Base-by-base conservation (phyloP, 164 flowering plant genomes). In the Malania oleifera region DNA sequence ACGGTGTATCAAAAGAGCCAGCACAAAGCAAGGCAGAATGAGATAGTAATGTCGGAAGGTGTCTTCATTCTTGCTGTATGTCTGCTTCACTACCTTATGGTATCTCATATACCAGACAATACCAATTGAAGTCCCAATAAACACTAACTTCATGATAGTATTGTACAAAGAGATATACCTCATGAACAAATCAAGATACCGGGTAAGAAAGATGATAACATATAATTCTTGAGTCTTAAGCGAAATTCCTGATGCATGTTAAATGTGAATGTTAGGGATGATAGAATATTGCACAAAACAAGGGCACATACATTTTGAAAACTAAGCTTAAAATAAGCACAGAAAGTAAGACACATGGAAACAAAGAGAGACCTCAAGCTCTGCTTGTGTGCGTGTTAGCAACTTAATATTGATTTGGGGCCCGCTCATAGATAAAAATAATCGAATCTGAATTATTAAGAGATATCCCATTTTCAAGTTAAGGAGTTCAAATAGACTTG, bases 201-300 rank as follows among this genome's bases (percentile, higher is more conserved):
- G 76, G 37, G 81, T 61, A 18, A 63, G 28, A 56, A 83, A 83
- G 4, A 83, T 82, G 11, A 83, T 10, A 38, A 60, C 82, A 62
- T 83, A 83, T 15, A 81, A 76, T 59, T 83, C 89, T 60, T 83
- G 89, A 52, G 89, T 83, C 67, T 79, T 83, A 18, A 79, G 73
- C 1, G 89, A 83, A 63, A 83, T 73, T 54, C 89, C 89, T 83
- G 80, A 12, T 39, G 34, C 60, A 57, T 62, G 41, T 17, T 37
- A 61, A 12, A 38, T 38, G 7, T 7, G 2, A 12, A 38, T n/a
- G n/a, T n/a, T n/a, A n/a, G n/a, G n/a, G n/a, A n/a, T n/a, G n/a
- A n/a, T n/a, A n/a, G n/a, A n/a, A n/a, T n/a, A n/a, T n/a, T n/a
- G n/a, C n/a, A n/a, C n/a, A n/a, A n/a, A n/a, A n/a, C n/a, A n/a